These are phyloP conservation scores for Salix dunnii DNA, from an alignment of 345 rosid genomes.

Conservation along the genomic window DNA sequence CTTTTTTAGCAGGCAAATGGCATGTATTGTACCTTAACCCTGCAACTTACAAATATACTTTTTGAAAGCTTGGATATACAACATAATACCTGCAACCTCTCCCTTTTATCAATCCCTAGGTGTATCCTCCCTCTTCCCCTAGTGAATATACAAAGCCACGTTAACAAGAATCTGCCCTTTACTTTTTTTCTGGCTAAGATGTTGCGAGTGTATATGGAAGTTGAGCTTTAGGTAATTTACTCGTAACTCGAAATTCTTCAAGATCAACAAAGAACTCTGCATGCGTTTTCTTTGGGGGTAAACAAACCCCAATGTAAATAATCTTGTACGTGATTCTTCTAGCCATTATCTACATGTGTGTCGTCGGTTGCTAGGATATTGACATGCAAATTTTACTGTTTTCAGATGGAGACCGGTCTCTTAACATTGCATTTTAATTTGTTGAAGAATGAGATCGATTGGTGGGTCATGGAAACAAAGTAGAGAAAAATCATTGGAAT, in stretches of 20 bases:
- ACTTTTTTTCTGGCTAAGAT: background rate
- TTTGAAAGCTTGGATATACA: conserved; percentile 58
- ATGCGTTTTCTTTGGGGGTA: background rate
- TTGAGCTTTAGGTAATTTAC: background rate
- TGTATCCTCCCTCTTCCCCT: conserved; percentile 13
- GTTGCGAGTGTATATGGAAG: background rate
- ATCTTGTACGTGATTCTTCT: background rate
- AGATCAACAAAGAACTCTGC: too few relatives aligned
- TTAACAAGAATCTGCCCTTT: conserved; percentile 7
- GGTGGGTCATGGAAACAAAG: conserved; percentile 27
- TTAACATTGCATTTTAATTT: background rate
- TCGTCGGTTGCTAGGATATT: too few relatives aligned
- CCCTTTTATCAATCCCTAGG: conserved; percentile 44
- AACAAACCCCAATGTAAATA: background rate
- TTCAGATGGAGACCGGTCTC: background rate
- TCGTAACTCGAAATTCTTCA: background rate
- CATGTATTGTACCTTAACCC: conserved; percentile 44
- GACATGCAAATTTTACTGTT: too few relatives aligned
- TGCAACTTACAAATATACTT: conserved; percentile 42
- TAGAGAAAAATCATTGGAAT: background rate
- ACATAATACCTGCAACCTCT: conserved; percentile 9
- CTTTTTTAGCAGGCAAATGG: conserved; percentile 51
- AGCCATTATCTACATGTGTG: background rate
- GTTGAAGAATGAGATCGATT: background rate
- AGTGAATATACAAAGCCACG: conserved; percentile 21